Percentiles rank a stretch among this genome's conserved stretches.
Evolutionary conservation across 257 asterid species (phyloP).

Genomic region (Cruciata laevipes): DNA sequence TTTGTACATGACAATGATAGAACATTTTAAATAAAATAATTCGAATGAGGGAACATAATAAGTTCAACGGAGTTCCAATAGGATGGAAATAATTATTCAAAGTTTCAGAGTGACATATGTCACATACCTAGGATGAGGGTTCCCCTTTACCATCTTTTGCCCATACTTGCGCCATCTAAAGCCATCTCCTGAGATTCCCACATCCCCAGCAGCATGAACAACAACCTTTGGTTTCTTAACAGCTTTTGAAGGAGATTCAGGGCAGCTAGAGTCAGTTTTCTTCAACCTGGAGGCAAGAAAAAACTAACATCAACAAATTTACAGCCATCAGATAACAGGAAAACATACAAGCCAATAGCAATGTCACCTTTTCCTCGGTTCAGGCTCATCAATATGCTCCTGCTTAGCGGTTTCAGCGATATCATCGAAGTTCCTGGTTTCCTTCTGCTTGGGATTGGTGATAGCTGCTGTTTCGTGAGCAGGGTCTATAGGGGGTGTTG

Average conservation of each 20-base stretch:
- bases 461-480: slow-evolving; percentile 25
- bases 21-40: not conserved
- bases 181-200: slow-evolving; percentile 91
- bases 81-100: not conserved
- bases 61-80: not conserved
- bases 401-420: slow-evolving; percentile 40
- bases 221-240: slow-evolving; percentile 74
- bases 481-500: slow-evolving; percentile 39
- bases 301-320: not conserved
- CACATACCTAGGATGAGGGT: slow-evolving; percentile 85
- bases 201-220: slow-evolving; percentile 84
- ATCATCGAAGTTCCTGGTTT: slow-evolving; percentile 55
- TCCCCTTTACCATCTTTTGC: slow-evolving; percentile 95
- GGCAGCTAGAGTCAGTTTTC: slow-evolving; percentile 37
- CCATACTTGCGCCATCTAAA: slow-evolving; percentile 98
- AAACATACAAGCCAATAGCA: slow-evolving; percentile 11
- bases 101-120: not conserved
- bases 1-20: not conserved
- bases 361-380: slow-evolving; percentile 47
- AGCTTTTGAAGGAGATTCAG: slow-evolving; percentile 42
- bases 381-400: slow-evolving; percentile 47
- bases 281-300: slow-evolving; percentile 47
- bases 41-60: not conserved
- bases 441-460: slow-evolving; percentile 35
- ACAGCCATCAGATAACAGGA: slow-evolving; percentile 3